Conservation (phyloP, 2,329 filamentous ascomycete species). For the Aureobasidium sp. region DNA sequence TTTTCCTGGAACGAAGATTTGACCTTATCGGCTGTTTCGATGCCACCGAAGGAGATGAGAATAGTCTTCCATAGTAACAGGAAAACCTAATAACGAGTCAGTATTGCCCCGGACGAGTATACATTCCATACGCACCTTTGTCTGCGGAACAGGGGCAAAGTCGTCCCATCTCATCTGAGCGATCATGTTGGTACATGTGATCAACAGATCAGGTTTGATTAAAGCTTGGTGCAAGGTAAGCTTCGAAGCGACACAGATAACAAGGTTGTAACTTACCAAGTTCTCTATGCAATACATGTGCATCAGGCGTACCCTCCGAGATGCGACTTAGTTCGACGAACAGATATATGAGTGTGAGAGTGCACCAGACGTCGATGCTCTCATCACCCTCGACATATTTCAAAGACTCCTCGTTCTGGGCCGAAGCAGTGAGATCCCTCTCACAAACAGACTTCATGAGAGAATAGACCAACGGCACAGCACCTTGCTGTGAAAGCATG, state of each 20-base stretch:
- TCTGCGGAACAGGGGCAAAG: constrained; percentile 63
- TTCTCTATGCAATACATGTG: constrained; percentile 31
- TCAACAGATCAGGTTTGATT: constrained; percentile 68
- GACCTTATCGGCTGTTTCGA: constrained; percentile 73
- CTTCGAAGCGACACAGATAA: too few species aligned
- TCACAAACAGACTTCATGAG: constrained; percentile 38
- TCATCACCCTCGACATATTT: constrained; percentile 29
- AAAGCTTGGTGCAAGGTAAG: too few species aligned
- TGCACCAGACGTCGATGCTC: constrained; percentile 52
- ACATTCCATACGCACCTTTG: too few species aligned
- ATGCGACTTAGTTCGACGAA: constrained; percentile 51
- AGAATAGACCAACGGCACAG: constrained; percentile 45
- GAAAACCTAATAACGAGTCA: too few species aligned
- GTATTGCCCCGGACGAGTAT: too few species aligned
- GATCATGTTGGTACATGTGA: constrained; percentile 73
- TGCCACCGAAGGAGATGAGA: constrained; percentile 85
- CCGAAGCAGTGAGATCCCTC: constrained; percentile 22
- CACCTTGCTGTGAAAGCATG: constrained; percentile 44
- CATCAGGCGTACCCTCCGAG: constrained; percentile 29
- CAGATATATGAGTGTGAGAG: constrained; percentile 53
- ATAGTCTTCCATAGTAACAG: constrained; percentile 94
- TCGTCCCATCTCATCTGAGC: constrained; percentile 62
- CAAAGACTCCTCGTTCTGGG: constrained; percentile 7
- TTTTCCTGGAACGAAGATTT: constrained; percentile 71
- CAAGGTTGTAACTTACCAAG: too few species aligned